Evolutionary conservation across 75 land plant genomes (phyloP), one percentile per base, ranked within the genome.

Genomic region (Pinus albicaulis): DNA sequence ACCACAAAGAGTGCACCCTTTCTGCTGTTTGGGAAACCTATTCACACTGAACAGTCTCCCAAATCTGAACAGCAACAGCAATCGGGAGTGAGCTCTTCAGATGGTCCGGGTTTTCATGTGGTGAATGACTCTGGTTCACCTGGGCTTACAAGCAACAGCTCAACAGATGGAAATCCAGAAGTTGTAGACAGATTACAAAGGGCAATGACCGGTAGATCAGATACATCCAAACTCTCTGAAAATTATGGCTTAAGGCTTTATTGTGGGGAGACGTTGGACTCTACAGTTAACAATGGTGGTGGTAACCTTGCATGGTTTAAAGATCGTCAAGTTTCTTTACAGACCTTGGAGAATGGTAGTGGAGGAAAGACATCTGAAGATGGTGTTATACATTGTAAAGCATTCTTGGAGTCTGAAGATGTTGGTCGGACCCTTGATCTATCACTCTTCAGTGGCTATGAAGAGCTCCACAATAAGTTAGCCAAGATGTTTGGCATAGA

Each of bases 401-500:
- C 86, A 20, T 87, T 85, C 57, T 71, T 63, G 25, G 89, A 87
- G 78, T 76, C 79, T 52, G 89, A 87, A 55, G 89, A 87, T 79
- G 88, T 87, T 1, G 89, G 88, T 22, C 78, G 89, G 75, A 87
- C 81, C n/a, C 80, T 87, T 22, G 89, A 87, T 66, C 80, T 87
- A n/a, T 85, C 89, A 3, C 59, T 44, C 15, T 78, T 87, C 57
- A 26, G 57, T 25, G 68, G 80, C 23, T 87, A 81, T 44, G 89
- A 87, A 36, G 81, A 87, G 81, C 81, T 87, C 19, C 80, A 81
- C 66, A 82, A 85, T 41, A 78, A 76, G 24, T 79, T 87, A 55
- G 87, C 76, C 19, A 71, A 34, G 3, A 85, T 87, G 89, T 87
- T 87, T 72, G 76, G 75, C 72, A 74, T 83, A 48, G 77, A 81